Evolutionary conservation across 2,329 filamentous ascomycete genomes (phyloP), one percentile per base, ranked within the genome.

Genomic region (Fusarium liriodendri): DNA sequence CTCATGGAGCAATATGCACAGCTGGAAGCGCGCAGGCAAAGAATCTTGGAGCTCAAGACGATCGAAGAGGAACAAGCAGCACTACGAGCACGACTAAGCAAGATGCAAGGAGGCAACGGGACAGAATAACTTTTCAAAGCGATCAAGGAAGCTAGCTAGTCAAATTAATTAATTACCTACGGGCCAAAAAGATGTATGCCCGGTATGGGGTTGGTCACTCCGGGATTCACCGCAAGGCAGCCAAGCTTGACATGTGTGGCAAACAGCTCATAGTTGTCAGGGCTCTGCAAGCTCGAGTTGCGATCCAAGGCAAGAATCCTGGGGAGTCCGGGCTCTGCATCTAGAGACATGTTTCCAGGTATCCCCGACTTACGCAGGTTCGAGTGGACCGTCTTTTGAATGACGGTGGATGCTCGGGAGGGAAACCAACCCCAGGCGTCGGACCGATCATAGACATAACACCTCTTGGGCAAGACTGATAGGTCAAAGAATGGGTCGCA

Each of bases 261-360:
- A 20, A 62, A 62, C 29, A 62, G 29, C 29, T 62, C 59, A 42
- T 62, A 62, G 27, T 62, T 62, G 29, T 62, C 59, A 40, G 59
- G 38, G 13, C 42, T 62, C n/a, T 62, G 27, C n/a, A 62, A 25
- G n/a, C 59, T 62, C 10, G 47, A 32, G 47, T 52, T 52, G 27
- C 47, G 47, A 20, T 52, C 47, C 47, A 52, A 32, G 13, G 47
- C 27, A 32, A 52, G 47, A 32, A 52, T 52, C 47, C 13, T 52
- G 20, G 47, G 47, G 10, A 52, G 47, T n/a, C 47, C 47, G 2
- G 47, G 47, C 25, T 52, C 47, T 6, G 47, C 47, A 52, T 52
- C 47, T 27, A 52, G 47, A 52, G 47, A 52, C 47, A 32, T 29
- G 27, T 52, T 52, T 52, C 47, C 47, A 14, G 47, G 47, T 4